phyloP scores from a whole-genome alignment of 768 basidiomycete genomes.

The Suillus alpinus region DNA sequence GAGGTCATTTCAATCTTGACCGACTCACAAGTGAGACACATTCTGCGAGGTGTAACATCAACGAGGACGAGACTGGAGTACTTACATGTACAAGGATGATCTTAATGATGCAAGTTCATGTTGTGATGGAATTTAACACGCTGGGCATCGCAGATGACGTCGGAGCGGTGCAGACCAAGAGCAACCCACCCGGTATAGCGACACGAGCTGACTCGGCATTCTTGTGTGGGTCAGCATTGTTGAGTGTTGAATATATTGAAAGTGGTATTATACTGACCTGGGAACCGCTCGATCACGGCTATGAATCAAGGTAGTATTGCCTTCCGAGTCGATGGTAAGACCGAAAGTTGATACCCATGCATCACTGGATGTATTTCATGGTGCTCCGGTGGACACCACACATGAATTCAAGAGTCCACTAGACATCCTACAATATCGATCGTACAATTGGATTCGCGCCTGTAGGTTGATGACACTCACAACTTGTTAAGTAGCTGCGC shows the following conservation, averaged over 20 bases:
- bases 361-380: no score
- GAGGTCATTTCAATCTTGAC: neutral
- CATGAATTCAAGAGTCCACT: no score
- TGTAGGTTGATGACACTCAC: no score
- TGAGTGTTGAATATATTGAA: neutral
- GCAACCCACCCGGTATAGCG: no score
- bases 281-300: slow-evolving; percentile 17
- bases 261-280: slow-evolving; percentile 18
- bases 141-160: no score
- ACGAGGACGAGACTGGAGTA: neutral
- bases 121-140: neutral
- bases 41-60: neutral
- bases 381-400: no score
- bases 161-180: no score
- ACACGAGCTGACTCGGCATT: slow-evolving; percentile 26
- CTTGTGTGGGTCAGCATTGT: slow-evolving; percentile 25
- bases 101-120: no score
- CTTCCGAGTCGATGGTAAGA: slow-evolving; percentile 10
- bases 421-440: no score
- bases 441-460: no score
- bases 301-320: slow-evolving; percentile 6
- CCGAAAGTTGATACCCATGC: no score
- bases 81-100: neutral
- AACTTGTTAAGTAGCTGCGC: no score
- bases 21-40: neutral